Conservation (phyloP, 192 early-diverging fungal species). For the Backusella circina region DNA sequence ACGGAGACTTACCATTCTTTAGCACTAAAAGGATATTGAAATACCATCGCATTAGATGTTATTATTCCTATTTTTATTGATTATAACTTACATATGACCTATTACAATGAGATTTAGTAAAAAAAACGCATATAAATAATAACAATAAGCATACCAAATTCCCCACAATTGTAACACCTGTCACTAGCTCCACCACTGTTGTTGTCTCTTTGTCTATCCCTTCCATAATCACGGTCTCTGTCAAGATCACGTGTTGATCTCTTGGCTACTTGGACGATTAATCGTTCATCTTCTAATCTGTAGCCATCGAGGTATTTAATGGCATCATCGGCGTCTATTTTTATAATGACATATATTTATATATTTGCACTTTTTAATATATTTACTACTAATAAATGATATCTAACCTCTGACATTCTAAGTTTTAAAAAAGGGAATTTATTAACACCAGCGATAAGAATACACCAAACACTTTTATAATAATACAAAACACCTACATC, state of each 20-base stretch:
- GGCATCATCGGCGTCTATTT: slow-evolving; percentile 33
- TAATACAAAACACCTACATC: slow-evolving; percentile 17
- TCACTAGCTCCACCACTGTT: neutral
- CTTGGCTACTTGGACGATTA: slow-evolving; percentile 16
- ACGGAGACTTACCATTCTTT: slow-evolving; percentile 26
- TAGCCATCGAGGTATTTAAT: slow-evolving; percentile 26
- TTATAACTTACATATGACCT: slow-evolving; percentile 21
- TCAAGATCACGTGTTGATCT: neutral
- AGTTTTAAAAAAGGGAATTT: neutral
- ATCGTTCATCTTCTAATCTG: slow-evolving; percentile 23
- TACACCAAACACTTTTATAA: neutral
- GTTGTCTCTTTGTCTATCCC: neutral
- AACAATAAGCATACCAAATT: slow-evolving; percentile 16
- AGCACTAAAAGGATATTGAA: slow-evolving; percentile 8
- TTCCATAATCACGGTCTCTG: neutral
- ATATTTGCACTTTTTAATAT: neutral
- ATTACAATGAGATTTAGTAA: neutral
- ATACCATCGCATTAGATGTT: neutral
- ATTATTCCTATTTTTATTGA: neutral
- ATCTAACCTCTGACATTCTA: slow-evolving; percentile 13
- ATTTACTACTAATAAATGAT: too few species aligned
- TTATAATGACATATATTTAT: neutral
- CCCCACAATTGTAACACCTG: slow-evolving; percentile 35
- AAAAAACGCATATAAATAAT: neutral
- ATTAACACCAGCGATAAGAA: neutral